Percentiles rank a stretch among this genome's conserved stretches.
phyloP scores from a whole-genome alignment of 2,329 filamentous ascomycete species.

The Alternaria ethzedia region DNA sequence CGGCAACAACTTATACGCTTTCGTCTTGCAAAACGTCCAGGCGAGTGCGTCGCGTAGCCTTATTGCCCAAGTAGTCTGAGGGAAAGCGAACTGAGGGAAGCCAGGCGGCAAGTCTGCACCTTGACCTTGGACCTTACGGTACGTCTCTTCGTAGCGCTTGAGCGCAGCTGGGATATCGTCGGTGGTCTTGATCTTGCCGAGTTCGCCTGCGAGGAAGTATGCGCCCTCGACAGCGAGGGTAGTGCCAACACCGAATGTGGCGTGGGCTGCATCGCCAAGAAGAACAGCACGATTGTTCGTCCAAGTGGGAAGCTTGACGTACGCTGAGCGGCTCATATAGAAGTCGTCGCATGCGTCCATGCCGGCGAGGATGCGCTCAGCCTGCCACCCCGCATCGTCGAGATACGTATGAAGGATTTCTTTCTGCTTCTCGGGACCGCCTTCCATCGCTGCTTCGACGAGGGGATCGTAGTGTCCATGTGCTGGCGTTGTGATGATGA shows the following conservation, averaged over 20 bases:
- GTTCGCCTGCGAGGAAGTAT: slow-evolving; percentile 49
- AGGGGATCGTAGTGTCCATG: slow-evolving; percentile 13
- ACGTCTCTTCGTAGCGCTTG: slow-evolving; percentile 26
- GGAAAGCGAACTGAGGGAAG: slow-evolving; percentile 35
- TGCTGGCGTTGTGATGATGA: slow-evolving; percentile 29
- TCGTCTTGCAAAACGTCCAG: slow-evolving; percentile 9
- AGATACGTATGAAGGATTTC: slow-evolving; percentile 42
- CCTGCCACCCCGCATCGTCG: slow-evolving; percentile 55
- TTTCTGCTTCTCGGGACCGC: slow-evolving; percentile 52
- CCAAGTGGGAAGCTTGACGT: slow-evolving; percentile 56
- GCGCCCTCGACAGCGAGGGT: slow-evolving; percentile 48
- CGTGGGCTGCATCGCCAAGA: slow-evolving; percentile 60
- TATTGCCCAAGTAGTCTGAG: slow-evolving; percentile 40
- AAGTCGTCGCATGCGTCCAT: slow-evolving; percentile 54
- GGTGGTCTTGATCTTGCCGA: slow-evolving; percentile 26
- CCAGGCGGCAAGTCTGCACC: slow-evolving; percentile 10
- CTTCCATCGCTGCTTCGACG: slow-evolving; percentile 25
- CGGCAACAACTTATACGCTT: slow-evolving; percentile 8
- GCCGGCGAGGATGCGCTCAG: slow-evolving; percentile 51
- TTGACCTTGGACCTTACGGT: slow-evolving; percentile 23
- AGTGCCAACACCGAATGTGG: slow-evolving; percentile 38
- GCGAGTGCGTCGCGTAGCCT: slow-evolving; percentile 9
- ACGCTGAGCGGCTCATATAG: slow-evolving; percentile 54
- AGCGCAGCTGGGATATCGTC: slow-evolving; percentile 28
- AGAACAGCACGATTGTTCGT: slow-evolving; percentile 57